Evolutionary conservation across 1,139 yeast genomes (phyloP), one percentile per base, ranked within the genome.

Genomic region (Meyerozyma athensensis): DNA sequence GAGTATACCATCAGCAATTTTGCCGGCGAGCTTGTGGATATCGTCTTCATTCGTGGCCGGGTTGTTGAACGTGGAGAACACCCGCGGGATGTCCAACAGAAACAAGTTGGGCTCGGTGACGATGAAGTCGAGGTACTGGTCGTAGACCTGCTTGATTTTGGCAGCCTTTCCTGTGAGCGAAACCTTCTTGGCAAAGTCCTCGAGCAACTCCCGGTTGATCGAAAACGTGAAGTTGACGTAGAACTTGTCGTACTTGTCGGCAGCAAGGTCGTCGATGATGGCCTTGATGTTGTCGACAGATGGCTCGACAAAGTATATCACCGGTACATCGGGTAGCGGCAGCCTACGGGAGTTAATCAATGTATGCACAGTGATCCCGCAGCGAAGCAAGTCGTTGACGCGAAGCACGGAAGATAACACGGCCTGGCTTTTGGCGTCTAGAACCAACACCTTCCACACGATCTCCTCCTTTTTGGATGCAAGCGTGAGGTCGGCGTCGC

Each of bases 81-180:
- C 78, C 20, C 74, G 61, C 1, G 75, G 71, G 44, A 83, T 56
- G 41, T 89, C 95, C 40, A 94, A 67, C 19, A 94, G 82, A 57
- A 89, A 92, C 35, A 92, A 70, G 53, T 87, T 85, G 16, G 96
- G 95, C 58, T 92, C 99, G 2, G 97, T 85, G 21, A 90, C 97
- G 7, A 87, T 71, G 54, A 87, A 92, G 58, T 90, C 92, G 45
- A 92, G 67, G 59, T 89, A 92, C 59, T 92, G 98, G 59, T 92
- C 99, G 61, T 69, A 92, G 6, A 92, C 95, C 58, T 90, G 97
- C 46, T 82, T 77, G 43, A 92, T 83, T 50, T 78, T 77, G 43
- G 68, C 68, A 2, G 92, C 74, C 49, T 78, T 80, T 1, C 87
- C 89, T 4, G 82, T 72, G 30, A 74, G 52, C 7, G 95, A 80